These are phyloP conservation scores for Colletotrichum zoysiae DNA, from an alignment of 2,329 filamentous ascomycete species.

Conservation along the genomic window DNA sequence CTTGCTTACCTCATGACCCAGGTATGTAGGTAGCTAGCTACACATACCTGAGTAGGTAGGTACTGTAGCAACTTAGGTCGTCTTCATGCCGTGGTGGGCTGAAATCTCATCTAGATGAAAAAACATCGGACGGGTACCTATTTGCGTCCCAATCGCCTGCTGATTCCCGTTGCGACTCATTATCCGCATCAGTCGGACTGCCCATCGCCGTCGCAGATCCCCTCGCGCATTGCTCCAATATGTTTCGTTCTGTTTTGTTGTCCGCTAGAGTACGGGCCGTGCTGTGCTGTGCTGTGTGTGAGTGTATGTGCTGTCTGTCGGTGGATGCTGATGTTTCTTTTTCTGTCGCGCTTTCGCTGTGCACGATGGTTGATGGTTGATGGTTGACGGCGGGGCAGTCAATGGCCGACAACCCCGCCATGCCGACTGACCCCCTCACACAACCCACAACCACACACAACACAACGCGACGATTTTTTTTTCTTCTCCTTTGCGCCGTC, in stretches of 20 bases:
- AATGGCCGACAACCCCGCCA: constrained; percentile 15
- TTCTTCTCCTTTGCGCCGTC: not conserved
- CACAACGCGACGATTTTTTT: constrained; percentile 4
- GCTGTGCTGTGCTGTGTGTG: too few relatives aligned
- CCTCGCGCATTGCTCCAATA: not conserved
- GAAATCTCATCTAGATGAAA: not conserved
- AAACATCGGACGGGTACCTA: not conserved
- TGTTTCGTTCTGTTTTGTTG: not conserved
- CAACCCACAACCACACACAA: not conserved
- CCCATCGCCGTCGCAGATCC: not conserved
- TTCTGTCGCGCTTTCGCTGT: not conserved
- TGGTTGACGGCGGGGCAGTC: constrained; percentile 11
- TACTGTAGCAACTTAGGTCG: not conserved
- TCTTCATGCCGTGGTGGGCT: constrained; percentile 19
- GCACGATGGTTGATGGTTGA: constrained; percentile 1
- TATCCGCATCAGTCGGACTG: not conserved
- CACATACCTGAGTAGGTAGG: too few relatives aligned
- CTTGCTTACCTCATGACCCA: not conserved
- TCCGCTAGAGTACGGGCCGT: not conserved
- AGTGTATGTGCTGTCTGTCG: too few relatives aligned
- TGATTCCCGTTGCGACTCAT: not conserved
- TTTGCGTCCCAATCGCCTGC: constrained; percentile 3
- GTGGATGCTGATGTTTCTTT: not conserved
- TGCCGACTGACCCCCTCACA: not conserved
- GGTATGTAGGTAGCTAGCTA: too few relatives aligned